Evolutionary conservation across 768 basidiomycete species (phyloP).

Genomic region (Tricholoma hemisulphureum): DNA sequence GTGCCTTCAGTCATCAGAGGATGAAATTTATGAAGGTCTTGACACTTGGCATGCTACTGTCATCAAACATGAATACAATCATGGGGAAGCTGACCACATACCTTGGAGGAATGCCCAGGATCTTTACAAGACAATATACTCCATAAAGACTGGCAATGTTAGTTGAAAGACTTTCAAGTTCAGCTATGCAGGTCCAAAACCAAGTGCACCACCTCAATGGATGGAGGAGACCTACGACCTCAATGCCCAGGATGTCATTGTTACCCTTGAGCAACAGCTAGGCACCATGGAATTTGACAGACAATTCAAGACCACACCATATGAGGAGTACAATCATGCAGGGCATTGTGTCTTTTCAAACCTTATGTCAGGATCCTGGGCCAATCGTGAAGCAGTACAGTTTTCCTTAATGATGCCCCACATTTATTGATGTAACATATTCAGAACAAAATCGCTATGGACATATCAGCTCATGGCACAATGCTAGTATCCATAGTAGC

Average conservation of each 20-base stretch:
- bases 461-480: too few relatives aligned
- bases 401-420: constrained; percentile 5
- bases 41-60: constrained; percentile 7
- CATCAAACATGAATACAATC: neutral
- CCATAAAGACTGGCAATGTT: constrained; percentile 19
- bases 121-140: constrained; percentile 22
- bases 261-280: too few relatives aligned
- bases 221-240: too few relatives aligned
- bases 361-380: too few relatives aligned
- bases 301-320: too few relatives aligned
- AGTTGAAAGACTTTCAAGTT: constrained; percentile 23
- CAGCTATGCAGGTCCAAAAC: constrained; percentile 20
- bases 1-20: too few relatives aligned
- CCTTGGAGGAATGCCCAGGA: constrained; percentile 13
- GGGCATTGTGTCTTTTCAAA: too few relatives aligned
- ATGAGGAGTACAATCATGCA: too few relatives aligned
- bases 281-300: too few relatives aligned
- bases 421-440: too few relatives aligned
- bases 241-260: too few relatives aligned
- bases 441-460: too few relatives aligned
- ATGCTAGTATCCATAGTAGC: constrained; percentile 31
- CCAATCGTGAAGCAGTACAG: constrained; percentile 33
- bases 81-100: neutral
- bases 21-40: neutral
- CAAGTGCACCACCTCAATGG: neutral